Base-by-base conservation (phyloP, 208 protist genomes). In the Kentomonas sorsogonicus region DNA sequence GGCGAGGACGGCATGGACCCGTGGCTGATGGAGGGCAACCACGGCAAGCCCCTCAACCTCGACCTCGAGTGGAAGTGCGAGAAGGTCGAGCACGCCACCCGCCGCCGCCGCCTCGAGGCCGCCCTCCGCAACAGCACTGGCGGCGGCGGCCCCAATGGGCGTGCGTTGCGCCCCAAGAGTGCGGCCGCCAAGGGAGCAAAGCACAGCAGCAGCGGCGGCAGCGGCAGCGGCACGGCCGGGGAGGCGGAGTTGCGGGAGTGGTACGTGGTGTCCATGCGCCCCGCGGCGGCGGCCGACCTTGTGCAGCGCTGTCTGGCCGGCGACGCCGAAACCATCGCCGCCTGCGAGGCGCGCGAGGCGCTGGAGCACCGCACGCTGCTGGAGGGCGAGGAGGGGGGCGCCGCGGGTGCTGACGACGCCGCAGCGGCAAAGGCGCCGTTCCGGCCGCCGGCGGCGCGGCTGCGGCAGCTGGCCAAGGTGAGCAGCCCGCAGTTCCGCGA, bases 1-100 rank as follows among this genome's bases (percentile, higher is more conserved):
- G 99, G 99, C 56, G 98, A 99, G 69, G 99, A 99, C 77, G 93
- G 90, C 4, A 74, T 99, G 20, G 98, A 99, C 75, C 99, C 99
- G 23, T 83, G 90, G 51, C 56, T 83, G 34, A 99, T 99, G 90
- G 98, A 99, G 52, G 89, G 89, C n/a, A n/a, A 53, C n/a, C 60
- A 70, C 47, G 83, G 80, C 11, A 74, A 76, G 0, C 79, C 84
- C 43, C 63, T 95, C 22, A 93, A 95, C 63, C 59, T 95, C 33
- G 72, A 86, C 9, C 83, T 87, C 63, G 84, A 93, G 64, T 93
- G 89, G 86, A 59, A 61, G 51, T 86, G 86, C 67, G 78, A 83
- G 10, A 73, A 81, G 11, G 61, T 54, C 29, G 47, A 50, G 20
- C 59, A 68, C 7, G 55, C 48, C 18, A 41, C 61, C 36, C n/a